phyloP scores from a whole-genome alignment of 192 early-diverging fungal species.

The Umbelopsis sp. region DNA sequence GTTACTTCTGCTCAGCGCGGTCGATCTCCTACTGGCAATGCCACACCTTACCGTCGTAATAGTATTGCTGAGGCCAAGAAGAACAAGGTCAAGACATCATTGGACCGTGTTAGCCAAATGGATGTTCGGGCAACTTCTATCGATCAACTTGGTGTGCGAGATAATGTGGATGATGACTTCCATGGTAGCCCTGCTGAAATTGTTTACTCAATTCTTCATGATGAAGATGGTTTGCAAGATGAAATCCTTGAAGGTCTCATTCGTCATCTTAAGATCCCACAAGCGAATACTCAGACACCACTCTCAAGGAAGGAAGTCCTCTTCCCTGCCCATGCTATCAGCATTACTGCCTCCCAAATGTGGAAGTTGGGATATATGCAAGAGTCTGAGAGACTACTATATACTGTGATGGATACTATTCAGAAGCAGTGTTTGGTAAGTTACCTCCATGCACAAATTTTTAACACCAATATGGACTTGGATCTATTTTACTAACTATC shows the following conservation, averaged over 20 bases:
- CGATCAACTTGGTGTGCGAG: slow-evolving; percentile 8
- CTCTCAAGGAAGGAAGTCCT: slow-evolving; percentile 85
- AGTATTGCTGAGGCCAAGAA: slow-evolving; percentile 12
- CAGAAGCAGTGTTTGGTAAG: slow-evolving; percentile 71
- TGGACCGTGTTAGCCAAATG: slow-evolving; percentile 2
- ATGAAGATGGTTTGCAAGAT: slow-evolving; percentile 62
- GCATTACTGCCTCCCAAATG: slow-evolving; percentile 82
- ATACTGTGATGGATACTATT: slow-evolving; percentile 83
- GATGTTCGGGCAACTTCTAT: slow-evolving; percentile 7
- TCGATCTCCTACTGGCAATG: slow-evolving; percentile 11
- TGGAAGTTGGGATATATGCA: slow-evolving; percentile 80
- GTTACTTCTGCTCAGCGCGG: slow-evolving; percentile 6
- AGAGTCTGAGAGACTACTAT: slow-evolving; percentile 82
- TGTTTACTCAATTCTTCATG: slow-evolving; percentile 50
- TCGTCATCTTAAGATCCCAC: slow-evolving; percentile 85
- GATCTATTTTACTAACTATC: background rate
- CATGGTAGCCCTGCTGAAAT: slow-evolving; percentile 38
- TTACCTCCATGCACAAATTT: background rate
- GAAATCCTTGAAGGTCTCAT: slow-evolving; percentile 92
- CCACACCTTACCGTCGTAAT: background rate
- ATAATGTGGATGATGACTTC: background rate
- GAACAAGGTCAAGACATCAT: slow-evolving; percentile 12
- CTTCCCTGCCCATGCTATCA: slow-evolving; percentile 95
- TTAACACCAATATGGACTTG: no score
- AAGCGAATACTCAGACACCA: slow-evolving; percentile 76